Evolutionary conservation across 148 eudicot genomes (phyloP), one percentile per base, ranked within the genome.

Genomic region (Salicornia ramosissima): DNA sequence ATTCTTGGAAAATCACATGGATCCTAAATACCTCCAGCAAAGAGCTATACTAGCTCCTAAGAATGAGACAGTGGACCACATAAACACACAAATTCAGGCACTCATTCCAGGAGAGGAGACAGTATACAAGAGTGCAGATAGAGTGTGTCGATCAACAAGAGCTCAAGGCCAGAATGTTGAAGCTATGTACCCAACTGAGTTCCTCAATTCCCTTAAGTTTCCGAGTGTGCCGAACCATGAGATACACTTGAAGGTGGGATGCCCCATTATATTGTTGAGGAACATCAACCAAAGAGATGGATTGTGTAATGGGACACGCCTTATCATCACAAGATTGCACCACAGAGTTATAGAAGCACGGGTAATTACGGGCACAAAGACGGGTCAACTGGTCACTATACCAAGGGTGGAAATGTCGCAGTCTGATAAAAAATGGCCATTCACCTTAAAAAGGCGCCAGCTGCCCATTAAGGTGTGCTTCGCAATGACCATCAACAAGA

Each of bases 401-500:
- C 47, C 59, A 45, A 47, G 67, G 33, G 49, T 71, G 22, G 46
- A 61, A 25, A 36, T 74, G 55, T 14, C 76, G 5, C 33, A 68
- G 8, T 21, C 56, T 6, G 46, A 58, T 4, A 2, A 33, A 30
- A 58, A 59, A 5, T 61, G 36, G 47, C 57, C 69, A 2, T 40
- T 74, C 24, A 8, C 55, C 10, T 16, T 74, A 10, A 66, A 66
- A 42, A 19, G 71, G 1, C 15, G 71, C 1, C 70, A 74, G 31
- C 54, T 65, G 16, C 71, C n/a, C 15, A 5, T 74, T 4, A 65
- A 42, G 22, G 51, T 67, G 4, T 57, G 39, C 8, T 65, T 64
- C 24, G 56, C 65, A 13, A 43, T 65, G 65, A 66, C 71, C 0
- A 74, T 74, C 12, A 59, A 74, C 30, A 74, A 66, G 18, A 74